These are phyloP conservation scores for Solanum aculeatissimum DNA, from an alignment of 305 asterid species.

Conservation along the genomic window DNA sequence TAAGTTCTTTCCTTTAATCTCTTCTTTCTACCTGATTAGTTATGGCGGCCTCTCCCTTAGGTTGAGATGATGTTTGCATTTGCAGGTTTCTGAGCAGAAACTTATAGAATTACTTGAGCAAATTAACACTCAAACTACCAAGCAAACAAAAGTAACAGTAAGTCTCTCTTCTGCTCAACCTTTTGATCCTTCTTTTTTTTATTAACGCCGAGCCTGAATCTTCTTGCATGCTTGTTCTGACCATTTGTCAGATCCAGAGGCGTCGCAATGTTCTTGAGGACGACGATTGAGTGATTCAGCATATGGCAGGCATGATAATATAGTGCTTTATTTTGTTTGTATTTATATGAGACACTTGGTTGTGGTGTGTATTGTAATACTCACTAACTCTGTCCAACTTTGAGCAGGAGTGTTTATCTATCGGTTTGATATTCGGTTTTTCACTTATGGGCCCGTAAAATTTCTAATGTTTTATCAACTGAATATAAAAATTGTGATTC, in stretches of 20 bases:
- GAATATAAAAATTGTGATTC: too few species aligned
- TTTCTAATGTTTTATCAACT: not conserved
- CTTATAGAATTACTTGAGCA: conserved; percentile 87
- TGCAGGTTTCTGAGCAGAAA: conserved; percentile 82
- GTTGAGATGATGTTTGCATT: not conserved
- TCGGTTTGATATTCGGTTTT: not conserved
- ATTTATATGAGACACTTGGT: not conserved
- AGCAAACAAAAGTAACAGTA: conserved; percentile 94
- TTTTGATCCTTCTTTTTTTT: not conserved
- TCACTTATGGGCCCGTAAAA: not conserved
- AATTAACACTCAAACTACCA: conserved; percentile 83
- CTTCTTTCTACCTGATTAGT: not conserved
- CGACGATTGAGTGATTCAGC: conserved; percentile 39
- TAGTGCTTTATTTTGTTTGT: not conserved
- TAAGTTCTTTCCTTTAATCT: conserved; percentile 3
- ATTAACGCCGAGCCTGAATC: not conserved
- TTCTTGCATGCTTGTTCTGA: not conserved
- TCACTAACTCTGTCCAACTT: not conserved
- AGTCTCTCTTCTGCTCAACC: conserved; percentile 15
- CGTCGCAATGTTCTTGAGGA: conserved; percentile 66
- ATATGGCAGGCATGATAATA: not conserved
- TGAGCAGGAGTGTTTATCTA: not conserved
- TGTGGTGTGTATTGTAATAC: not conserved
- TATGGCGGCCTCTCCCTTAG: not conserved
- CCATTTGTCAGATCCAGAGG: conserved; percentile 53